These are phyloP conservation scores for Haematococcus sp. DNA, from an alignment of 139 green algal species.

Conservation along the genomic window DNA sequence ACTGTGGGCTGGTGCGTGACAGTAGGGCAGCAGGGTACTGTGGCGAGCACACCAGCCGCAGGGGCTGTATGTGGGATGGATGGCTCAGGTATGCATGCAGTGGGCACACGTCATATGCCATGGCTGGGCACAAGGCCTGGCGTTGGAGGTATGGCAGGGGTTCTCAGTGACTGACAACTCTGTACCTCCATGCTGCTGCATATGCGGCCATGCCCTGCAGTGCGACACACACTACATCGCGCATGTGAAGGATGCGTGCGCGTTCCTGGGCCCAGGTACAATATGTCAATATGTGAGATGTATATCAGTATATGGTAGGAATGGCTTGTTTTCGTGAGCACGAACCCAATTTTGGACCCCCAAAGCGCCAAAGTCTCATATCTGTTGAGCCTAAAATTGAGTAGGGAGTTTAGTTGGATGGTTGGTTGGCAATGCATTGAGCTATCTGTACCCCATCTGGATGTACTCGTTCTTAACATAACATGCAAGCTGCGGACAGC, in stretches of 20 bases:
- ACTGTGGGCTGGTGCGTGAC: conserved; percentile 73
- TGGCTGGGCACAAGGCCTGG: background rate
- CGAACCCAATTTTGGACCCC: too few species aligned
- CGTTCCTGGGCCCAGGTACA: conserved; percentile 88
- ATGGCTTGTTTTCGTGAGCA: too few species aligned
- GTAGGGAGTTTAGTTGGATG: too few species aligned
- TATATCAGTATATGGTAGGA: too few species aligned
- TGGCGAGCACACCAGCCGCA: background rate
- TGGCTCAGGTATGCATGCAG: background rate
- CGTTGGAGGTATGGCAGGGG: background rate
- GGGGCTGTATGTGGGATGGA: background rate
- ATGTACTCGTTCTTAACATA: too few species aligned
- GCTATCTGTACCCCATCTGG: too few species aligned
- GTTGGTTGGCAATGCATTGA: too few species aligned
- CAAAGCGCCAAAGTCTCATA: too few species aligned
- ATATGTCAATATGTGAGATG: background rate
- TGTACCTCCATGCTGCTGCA: background rate
- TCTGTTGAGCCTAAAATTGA: too few species aligned
- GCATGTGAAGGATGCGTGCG: conserved; percentile 94
- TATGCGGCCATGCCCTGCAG: background rate
- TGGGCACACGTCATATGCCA: background rate
- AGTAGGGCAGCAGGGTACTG: too few species aligned
- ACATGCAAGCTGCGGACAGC: too few species aligned
- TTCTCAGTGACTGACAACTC: background rate
- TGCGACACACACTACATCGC: conserved; percentile 96